Base-by-base conservation (phyloP, 2,329 filamentous ascomycete genomes). In the Fusarium mundagurra region DNA sequence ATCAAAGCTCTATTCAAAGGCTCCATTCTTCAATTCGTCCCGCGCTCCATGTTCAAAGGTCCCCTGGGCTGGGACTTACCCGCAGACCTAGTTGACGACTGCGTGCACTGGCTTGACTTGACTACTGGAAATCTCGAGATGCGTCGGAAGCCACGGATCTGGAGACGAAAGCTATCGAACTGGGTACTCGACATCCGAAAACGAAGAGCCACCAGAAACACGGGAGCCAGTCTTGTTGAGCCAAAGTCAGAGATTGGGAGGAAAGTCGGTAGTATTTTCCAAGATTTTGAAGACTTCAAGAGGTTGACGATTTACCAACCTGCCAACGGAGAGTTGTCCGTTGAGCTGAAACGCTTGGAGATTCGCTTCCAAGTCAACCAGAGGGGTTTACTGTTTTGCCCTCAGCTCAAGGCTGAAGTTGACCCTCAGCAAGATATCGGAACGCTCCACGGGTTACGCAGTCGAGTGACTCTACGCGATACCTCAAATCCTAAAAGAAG, bases 101-200 rank as follows among this genome's bases (percentile, higher is more conserved):
- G 88, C 57, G 82, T 88, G 1, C 91, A 93, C 69, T 93, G 90
- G 90, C 81, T 92, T 8, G 82, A 92, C 47, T 18, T 91, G 0
- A 54, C 34, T 0, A 78, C 69, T 0, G 69, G 77, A 0, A 54
- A 72, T 0, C 57, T 93, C 0, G 87, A 92, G 50, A 86, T 92
- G 29, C 83, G 90, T 14, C 84, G 83, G 12, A 77, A 79, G 2
- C 81, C 85, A 0, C 67, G 77, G 0, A 79, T 80, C 8, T 86
- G 82, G 84, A 50, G 18, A 0, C 66, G 50, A 0, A 74, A 72
- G 11, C 17, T 1, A 0, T 71, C 63, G 1, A 79, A 83, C 45
- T 87, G 84, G 85, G 58, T 67, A 0, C 64, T 86, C 1, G 63
- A 85, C 14, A 22, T 84, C 2, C 39, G 27, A 1, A 64, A 44